Evolutionary conservation across 805 yeast genomes (phyloP).

Genomic region (Starmerella floris): DNA sequence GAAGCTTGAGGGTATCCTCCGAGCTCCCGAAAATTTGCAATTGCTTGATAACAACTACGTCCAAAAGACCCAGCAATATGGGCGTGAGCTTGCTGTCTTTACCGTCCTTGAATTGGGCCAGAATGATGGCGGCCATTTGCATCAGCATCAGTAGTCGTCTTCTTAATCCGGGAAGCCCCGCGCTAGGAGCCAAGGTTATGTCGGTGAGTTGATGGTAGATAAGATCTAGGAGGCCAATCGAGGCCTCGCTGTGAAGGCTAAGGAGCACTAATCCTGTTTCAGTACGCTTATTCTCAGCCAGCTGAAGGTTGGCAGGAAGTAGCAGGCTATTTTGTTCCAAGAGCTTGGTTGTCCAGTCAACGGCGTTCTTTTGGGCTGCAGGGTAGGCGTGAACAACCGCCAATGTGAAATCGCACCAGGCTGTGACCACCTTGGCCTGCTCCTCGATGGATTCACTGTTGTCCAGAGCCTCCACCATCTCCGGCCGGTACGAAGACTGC

Average conservation of each 20-base stretch:
- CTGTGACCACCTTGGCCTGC: slow-evolving; percentile 7
- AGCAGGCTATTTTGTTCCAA: slow-evolving; percentile 6
- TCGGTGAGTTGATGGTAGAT: slow-evolving; percentile 11
- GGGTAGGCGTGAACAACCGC: background rate
- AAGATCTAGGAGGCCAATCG: slow-evolving; percentile 5
- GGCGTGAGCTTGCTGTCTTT: slow-evolving; percentile 16
- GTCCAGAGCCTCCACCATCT: slow-evolving; percentile 9
- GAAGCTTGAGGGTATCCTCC: slow-evolving; percentile 8
- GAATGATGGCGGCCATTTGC: slow-evolving; percentile 14
- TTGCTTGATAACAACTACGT: slow-evolving; percentile 39
- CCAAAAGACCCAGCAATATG: slow-evolving; percentile 36
- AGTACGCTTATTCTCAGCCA: slow-evolving; percentile 11
- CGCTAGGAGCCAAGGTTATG: slow-evolving; percentile 5
- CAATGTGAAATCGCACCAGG: slow-evolving; percentile 11
- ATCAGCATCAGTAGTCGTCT: slow-evolving; percentile 5
- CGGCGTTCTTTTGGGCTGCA: background rate
- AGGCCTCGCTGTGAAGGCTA: background rate
- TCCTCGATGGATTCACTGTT: background rate
- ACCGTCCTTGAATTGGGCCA: slow-evolving; percentile 5
- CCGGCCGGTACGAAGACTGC: slow-evolving; percentile 9
- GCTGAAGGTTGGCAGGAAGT: slow-evolving; percentile 7
- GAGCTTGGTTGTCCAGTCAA: slow-evolving; percentile 6
- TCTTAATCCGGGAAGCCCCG: background rate
- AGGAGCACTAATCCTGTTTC: slow-evolving; percentile 11
- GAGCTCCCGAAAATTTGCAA: slow-evolving; percentile 6